phyloP scores from a whole-genome alignment of 257 asterid species.

The Ehretia macrophylla region DNA sequence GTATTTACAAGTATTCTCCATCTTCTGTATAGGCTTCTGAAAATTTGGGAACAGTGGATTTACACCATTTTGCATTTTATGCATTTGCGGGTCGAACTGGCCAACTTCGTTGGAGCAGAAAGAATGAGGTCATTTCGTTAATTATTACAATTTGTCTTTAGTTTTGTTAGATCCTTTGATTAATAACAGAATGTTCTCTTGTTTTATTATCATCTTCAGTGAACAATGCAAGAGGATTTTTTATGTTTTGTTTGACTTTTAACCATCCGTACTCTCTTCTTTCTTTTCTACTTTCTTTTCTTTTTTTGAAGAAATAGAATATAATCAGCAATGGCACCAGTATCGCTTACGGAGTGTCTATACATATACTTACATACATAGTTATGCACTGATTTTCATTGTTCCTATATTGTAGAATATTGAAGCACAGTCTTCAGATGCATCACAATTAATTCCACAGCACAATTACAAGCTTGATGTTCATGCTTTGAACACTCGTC shows the following conservation, averaged over 20 bases:
- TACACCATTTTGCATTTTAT: constrained; percentile 87
- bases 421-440: constrained; percentile 66
- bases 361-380: too few relatives aligned
- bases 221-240: too few relatives aligned
- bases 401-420: constrained; percentile 46
- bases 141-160: neutral
- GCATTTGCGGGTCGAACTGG: constrained; percentile 95
- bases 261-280: too few relatives aligned
- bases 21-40: constrained; percentile 53
- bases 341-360: too few relatives aligned
- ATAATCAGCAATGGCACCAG: too few relatives aligned
- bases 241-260: too few relatives aligned
- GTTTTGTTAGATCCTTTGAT: neutral
- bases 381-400: constrained; percentile 15
- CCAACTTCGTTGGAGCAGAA: constrained; percentile 80
- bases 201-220: too few relatives aligned
- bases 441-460: constrained; percentile 86
- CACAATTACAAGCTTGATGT: constrained; percentile 95
- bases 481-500: constrained; percentile 82
- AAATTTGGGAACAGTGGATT: constrained; percentile 63
- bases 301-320: too few relatives aligned
- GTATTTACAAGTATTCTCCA: constrained; percentile 5
- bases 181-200: neutral
- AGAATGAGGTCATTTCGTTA: constrained; percentile 52
- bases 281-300: too few relatives aligned